Percentiles rank a stretch among this genome's conserved stretches.
Evolutionary conservation across 345 rosid species (phyloP).

Genomic region (Brassica carinata): DNA sequence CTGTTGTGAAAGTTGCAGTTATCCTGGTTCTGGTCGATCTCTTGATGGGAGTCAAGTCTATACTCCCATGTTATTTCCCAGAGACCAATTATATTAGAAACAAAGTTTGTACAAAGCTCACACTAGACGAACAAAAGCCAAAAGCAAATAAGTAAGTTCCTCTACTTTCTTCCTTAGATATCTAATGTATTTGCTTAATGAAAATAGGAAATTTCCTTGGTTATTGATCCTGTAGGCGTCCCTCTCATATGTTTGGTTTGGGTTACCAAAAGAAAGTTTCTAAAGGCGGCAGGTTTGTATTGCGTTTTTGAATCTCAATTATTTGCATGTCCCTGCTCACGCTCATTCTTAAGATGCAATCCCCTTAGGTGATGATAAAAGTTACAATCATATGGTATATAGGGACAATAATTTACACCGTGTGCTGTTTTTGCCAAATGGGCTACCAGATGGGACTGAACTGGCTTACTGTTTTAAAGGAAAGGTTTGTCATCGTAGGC

Average conservation of each 20-base stretch:
- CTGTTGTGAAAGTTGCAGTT: conserved; percentile 44
- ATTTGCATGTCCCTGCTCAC: conserved; percentile 4
- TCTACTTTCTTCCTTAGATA: conserved; percentile 11
- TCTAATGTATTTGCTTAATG: not conserved
- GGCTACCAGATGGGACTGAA: conserved; percentile 85
- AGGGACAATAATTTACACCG: conserved; percentile 91
- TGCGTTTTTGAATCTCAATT: conserved; percentile 4
- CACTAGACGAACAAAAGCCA: conserved; percentile 16
- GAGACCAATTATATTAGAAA: conserved; percentile 40
- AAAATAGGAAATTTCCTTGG: conserved; percentile 1
- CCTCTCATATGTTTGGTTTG: conserved; percentile 36
- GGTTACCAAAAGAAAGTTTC: conserved; percentile 54
- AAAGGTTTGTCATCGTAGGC: conserved; percentile 49
- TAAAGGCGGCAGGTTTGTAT: conserved; percentile 58
- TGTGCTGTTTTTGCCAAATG: conserved; percentile 80
- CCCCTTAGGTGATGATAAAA: not conserved
- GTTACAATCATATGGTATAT: conserved; percentile 28
- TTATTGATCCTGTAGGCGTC: conserved; percentile 47
- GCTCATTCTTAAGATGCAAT: conserved; percentile 20
- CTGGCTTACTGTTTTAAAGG: conserved; percentile 70
- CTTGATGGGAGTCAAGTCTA: conserved; percentile 43
- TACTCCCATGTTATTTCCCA: conserved; percentile 33
- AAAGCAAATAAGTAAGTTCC: conserved; percentile 51
- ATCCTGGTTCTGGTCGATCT: conserved; percentile 37
- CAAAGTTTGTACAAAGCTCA: conserved; percentile 20